Evolutionary conservation across 345 rosid species (phyloP).

Genomic region (Aquilaria malaccensis): DNA sequence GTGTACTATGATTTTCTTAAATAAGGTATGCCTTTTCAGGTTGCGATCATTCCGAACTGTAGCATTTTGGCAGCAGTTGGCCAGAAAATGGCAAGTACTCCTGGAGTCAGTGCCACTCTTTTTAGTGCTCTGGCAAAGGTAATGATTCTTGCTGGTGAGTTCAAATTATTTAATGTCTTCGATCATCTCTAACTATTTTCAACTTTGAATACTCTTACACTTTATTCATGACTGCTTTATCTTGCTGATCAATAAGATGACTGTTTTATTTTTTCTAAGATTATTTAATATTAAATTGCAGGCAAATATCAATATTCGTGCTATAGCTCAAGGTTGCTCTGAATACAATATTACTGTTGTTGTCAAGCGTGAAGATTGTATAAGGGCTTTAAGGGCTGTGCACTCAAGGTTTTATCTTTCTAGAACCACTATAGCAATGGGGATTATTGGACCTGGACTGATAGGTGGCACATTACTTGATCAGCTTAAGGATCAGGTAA

Average conservation of each 20-base stretch:
- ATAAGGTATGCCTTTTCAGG: conserved; percentile 35
- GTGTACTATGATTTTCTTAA: conserved; percentile 14
- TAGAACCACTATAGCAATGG: conserved; percentile 88
- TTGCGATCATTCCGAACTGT: conserved; percentile 75
- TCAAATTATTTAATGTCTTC: background rate
- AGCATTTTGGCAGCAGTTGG: conserved; percentile 97
- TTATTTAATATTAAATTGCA: conserved; percentile 25
- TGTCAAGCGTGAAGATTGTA: conserved; percentile 82
- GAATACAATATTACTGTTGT: conserved; percentile 95
- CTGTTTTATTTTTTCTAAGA: conserved; percentile 1
- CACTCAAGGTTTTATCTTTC: conserved; percentile 97
- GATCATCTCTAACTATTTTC: background rate
- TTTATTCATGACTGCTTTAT: too few species aligned
- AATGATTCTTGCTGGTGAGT: conserved; percentile 9
- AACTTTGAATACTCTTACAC: background rate
- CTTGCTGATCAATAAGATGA: too few species aligned
- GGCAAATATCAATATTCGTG: conserved; percentile 96
- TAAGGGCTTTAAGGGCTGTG: conserved; percentile 90
- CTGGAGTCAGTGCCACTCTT: conserved; percentile 97
- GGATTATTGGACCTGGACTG: conserved; percentile 94
- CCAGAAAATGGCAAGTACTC: conserved; percentile 99
- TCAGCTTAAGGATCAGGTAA: conserved; percentile 94
- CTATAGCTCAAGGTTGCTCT: conserved; percentile 99
- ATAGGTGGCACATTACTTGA: conserved; percentile 91
- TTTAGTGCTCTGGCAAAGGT: conserved; percentile 97